These are phyloP conservation scores for Fusarium marasasianum DNA, from an alignment of 2,329 filamentous ascomycete genomes.

Conservation along the genomic window DNA sequence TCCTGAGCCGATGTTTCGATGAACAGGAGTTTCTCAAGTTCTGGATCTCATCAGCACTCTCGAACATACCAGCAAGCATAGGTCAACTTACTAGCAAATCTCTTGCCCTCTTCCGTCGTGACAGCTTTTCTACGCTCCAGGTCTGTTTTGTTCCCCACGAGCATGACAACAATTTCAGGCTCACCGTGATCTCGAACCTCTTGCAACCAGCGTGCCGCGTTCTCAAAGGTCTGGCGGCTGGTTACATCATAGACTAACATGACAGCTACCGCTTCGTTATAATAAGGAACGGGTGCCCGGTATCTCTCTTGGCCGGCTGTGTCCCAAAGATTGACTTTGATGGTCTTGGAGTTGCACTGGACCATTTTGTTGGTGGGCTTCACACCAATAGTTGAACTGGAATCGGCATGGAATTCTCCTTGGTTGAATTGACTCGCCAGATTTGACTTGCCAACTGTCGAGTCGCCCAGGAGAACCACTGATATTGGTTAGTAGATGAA, in stretches of 20 bases:
- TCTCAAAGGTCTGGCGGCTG: neutral
- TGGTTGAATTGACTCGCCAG: slow-evolving; percentile 1
- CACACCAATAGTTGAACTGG: neutral
- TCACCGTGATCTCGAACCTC: neutral
- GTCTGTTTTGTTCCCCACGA: slow-evolving; percentile 8
- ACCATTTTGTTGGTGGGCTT: slow-evolving; percentile 2
- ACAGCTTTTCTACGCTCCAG: neutral
- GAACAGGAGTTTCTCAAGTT: neutral
- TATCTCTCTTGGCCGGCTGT: neutral
- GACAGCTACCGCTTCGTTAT: neutral
- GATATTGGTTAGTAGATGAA: neutral
- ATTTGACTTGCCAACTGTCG: slow-evolving; percentile 1
- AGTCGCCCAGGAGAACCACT: slow-evolving; percentile 5
- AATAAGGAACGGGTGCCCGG: neutral
- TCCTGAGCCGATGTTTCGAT: neutral
- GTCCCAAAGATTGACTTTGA: slow-evolving; percentile 8
- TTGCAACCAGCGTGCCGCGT: neutral
- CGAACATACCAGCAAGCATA: rapidly evolving
- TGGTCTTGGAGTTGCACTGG: neutral
- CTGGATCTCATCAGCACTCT: neutral
- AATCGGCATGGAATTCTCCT: neutral
- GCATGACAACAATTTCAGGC: neutral
- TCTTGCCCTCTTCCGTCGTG: neutral
- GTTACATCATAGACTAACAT: slow-evolving; percentile 1
- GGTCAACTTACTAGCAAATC: neutral